Evolutionary conservation across 2,329 filamentous ascomycete genomes (phyloP), one percentile per base, ranked within the genome.

Genomic region (Aspergillus pseudonomiae): DNA sequence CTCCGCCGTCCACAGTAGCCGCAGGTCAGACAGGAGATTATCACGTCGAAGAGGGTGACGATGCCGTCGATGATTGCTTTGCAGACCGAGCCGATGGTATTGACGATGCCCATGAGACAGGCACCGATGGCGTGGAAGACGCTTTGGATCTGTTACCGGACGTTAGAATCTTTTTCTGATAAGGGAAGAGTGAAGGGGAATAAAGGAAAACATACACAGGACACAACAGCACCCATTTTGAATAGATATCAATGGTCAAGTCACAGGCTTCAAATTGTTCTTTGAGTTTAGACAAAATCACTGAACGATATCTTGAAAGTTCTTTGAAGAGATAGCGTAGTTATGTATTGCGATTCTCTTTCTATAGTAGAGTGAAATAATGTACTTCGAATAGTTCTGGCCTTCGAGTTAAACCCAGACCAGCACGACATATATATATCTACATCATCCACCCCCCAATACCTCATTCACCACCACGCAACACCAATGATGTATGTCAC

Each of bases 201-300:
- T 2, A 14, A 52, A 48, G 28, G 41, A 26, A 1, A 58, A 86
- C 91, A 74, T 91, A 94, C 91, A 77, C 91, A 94, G 77, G 91
- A 94, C 70, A 93, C 84, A 74, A 95, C 89, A 79, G 90, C 91
- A 82, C 92, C 92, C 92, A 95, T 94, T 70, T 78, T 89, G 79
- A 73, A 12, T 39, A 21, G 16, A 46, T 62, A 28, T 72, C 43
- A 57, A 57, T 26, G 36, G 34, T 43, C 12, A 50, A 16, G 46
- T 30, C 26, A 14, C 16, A n/a, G 21, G 21, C 2, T 24, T 24
- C 21, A 16, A 28, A 1, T 16, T 26, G 43, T 46, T 46, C 43
- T 24, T 24, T 6, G 9, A 2, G 10, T 24, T 46, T 46, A 12
- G 19, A 46, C 19, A 9, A 41, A 34, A 9, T 19, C 16, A 41